Evolutionary conservation across 1,139 yeast species (phyloP), one percentile per base, ranked within the genome.

Genomic region (Kodamaea ohmeri): DNA sequence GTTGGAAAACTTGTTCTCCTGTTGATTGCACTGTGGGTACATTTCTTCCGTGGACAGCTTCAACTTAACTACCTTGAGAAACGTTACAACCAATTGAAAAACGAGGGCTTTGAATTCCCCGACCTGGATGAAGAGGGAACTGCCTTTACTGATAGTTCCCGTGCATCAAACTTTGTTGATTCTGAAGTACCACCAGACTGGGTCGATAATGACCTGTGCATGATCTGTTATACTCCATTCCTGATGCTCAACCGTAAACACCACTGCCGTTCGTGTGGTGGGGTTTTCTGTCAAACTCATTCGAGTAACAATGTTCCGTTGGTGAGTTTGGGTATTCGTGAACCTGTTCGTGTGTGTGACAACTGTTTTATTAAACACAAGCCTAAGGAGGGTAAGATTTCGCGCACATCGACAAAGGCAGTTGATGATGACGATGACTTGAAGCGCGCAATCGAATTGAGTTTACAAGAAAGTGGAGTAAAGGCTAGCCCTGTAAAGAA

Each of bases 221-320:
- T 94, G 97, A 80, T 87, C 42, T 88, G 97, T 52, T 89, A 95
- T 39, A 78, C 73, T 25, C 67, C 83, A 11, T 92, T 92, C 53
- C 72, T 94, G 2, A 76, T 90, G 60, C 68, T 90, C 47, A 89
- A 87, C 57, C 73, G 99, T 52, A 89, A 92, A 56, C 99, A 92
- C 59, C 98, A 92, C 61, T 92, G 98, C 58, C 74, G 98, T 40
- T 85, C 95, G 37, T 92, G 99, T 63, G 99, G 99, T 18, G 97
- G 97, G 1, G 96, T 88, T 0, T 92, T 76, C 53, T 83, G 96
- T 59, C 92, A 86, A 47, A 75, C 78, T 16, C 95, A 92, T 60
- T 88, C 97, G 18, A 67, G 81, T 7, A 79, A 85, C 48, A 71
- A 63, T 39, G 66, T 79, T 28, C 81, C 92, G 6, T 67, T 94